Base-by-base conservation (phyloP, 495 filamentous ascomycete species). In the Aspergillus haitiensis region DNA sequence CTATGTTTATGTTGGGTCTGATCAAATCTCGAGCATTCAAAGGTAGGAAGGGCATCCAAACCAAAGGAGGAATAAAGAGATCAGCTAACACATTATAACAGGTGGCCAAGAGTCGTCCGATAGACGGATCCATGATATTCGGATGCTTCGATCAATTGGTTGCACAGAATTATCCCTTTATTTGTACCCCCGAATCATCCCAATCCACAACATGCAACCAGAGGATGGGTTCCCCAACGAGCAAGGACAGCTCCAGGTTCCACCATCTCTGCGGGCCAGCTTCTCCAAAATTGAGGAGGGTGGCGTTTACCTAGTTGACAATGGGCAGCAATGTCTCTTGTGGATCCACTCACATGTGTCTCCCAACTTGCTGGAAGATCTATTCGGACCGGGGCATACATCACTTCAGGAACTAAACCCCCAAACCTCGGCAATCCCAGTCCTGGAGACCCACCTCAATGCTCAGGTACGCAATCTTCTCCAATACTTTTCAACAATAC, bases 241-340 rank as follows among this genome's bases (percentile, higher is more conserved):
- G 66, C 88, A 90, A 9, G 93, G 94, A 16, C 89, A 98, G 67
- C 79, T 99, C 37, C 83, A 86, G 62, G 84, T 97, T 10, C 81
- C 81, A 21, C 76, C 81, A n/a, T 47, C 72, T 7, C 70, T 86
- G 42, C 89, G 94, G n/a, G 87, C 92, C n/a, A 91, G 88, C 8
- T 98, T 93, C 75, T 86, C 89, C 32, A 85, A 89, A 39, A 86
- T 97, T 58, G 93, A 98, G 75, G 91, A 95, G 59, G 94, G 94
- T 47, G 95, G 95, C 44, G 95, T 86, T n/a, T 99, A 98, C 71
- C 73, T 99, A 11, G 86, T 98, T n/a, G 94, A 99, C 67, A 97
- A 97, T 70, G 94, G 95, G 5, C 95, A 98, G 72, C 82, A 87
- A 55, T 87, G 90, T 61, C 79, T 97, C 34, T 78, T 99, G 27